phyloP scores from a whole-genome alignment of 2,329 filamentous ascomycete genomes.

The Huntiella abstrusa region DNA sequence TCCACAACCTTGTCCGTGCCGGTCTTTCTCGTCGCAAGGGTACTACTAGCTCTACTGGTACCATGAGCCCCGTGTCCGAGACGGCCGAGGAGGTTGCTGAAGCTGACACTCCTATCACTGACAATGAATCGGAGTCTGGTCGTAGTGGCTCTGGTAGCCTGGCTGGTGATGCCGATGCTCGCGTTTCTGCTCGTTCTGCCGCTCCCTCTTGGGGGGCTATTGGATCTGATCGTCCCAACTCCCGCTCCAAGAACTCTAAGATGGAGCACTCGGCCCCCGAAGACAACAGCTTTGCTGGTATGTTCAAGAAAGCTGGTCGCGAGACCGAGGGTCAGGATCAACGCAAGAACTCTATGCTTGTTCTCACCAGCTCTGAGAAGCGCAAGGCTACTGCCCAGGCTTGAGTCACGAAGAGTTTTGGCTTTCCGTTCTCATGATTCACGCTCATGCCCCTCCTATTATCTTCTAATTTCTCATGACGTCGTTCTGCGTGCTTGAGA shows the following conservation, averaged over 20 bases:
- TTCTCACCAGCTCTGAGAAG: constrained; percentile 79
- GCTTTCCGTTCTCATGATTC: constrained; percentile 10
- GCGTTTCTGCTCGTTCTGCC: constrained; percentile 51
- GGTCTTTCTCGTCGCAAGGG: constrained; percentile 71
- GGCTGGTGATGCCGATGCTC: constrained; percentile 50
- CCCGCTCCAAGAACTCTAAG: constrained; percentile 37
- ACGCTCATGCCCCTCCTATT: constrained; percentile 12
- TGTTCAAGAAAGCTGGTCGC: constrained; percentile 42
- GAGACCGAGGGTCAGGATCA: constrained; percentile 38
- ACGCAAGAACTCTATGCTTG: constrained; percentile 70
- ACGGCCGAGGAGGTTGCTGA: constrained; percentile 32
- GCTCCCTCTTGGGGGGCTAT: constrained; percentile 63
- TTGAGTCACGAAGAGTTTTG: background rate
- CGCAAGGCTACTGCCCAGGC: constrained; percentile 36
- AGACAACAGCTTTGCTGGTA: constrained; percentile 44
- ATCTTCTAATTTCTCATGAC: background rate
- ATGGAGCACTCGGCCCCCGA: constrained; percentile 27
- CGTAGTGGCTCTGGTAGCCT: constrained; percentile 63
- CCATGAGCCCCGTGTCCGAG: constrained; percentile 81
- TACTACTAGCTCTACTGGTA: constrained; percentile 51
- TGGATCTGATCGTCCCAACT: constrained; percentile 65
- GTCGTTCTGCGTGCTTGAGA: no score
- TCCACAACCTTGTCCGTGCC: constrained; percentile 79
- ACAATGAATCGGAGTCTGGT: constrained; percentile 56
- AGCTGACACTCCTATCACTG: constrained; percentile 46